Base-by-base conservation (phyloP, 345 rosid species). In the thale cress (Arabidopsis thaliana) region DNA sequence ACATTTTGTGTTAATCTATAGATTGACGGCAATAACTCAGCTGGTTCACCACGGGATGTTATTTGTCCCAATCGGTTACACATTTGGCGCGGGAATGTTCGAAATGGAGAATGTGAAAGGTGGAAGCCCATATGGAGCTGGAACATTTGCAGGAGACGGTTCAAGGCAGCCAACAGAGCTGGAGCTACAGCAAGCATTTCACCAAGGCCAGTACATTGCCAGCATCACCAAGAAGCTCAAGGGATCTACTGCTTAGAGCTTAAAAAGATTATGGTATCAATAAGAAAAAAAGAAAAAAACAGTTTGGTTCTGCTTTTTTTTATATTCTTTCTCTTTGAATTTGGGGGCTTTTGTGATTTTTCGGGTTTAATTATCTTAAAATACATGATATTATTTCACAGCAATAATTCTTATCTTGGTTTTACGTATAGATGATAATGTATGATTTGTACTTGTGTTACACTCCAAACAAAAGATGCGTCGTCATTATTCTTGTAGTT, bases 21-120 rank as follows among this genome's bases (percentile, higher is more conserved):
- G 98, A 62, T 85, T 94, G 87, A 94, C 98, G 8, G 97, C 98
- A 2, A 86, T 94, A 46, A 94, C 98, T 44, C 98, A 94, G 78
- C 89, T 94, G 62, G 98, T 88, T 28, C 98, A 94, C 87, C 98
- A 94, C 12, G 97, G 97, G 38, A 94, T 94, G 95, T 58, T 94
- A 13, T 94, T 87, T 72, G 92, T 94, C 9, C 98, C 98, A 4
- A 85, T 94, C 6, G 97, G 97, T 59, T 91, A 91, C 88, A 93
- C 97, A 33, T 93, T 93, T 56, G 98, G 98, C 3, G 98, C 98
- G 11, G 97, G 98, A 25, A 93, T 93, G 98, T 89, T 91, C 2
- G 98, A 91, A 89, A 91, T 93, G 97, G 93, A 91, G 83, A 50
- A 77, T 2, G 89, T 94, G 83, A 94, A 90, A 81, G 97, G 98